Conservation (phyloP, 2,329 filamentous ascomycete genomes). For the Neurospora sp. region DNA sequence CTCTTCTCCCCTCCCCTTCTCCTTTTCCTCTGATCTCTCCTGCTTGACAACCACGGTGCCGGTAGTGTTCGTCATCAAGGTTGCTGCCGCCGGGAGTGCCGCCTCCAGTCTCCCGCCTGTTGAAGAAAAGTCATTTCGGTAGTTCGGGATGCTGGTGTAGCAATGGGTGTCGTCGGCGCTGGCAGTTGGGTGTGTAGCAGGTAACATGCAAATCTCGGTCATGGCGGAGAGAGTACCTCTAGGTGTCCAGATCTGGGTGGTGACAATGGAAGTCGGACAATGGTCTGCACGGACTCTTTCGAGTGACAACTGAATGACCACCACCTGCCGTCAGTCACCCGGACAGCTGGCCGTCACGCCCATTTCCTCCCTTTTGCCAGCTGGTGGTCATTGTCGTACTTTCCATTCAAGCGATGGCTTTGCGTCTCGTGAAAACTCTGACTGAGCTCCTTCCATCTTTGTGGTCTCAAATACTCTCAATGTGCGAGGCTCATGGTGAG, state of each 20-base stretch:
- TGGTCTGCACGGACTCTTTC: not conserved
- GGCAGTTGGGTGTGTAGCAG: not conserved
- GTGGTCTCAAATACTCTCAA: not conserved
- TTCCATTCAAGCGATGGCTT: not conserved
- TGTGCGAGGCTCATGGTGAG: not conserved
- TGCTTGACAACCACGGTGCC: not conserved
- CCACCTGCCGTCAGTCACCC: not conserved
- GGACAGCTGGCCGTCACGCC: not conserved
- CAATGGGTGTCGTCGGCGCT: not conserved
- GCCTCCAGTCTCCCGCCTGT: not conserved
- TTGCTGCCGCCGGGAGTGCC: not conserved
- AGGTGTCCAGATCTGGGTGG: not conserved
- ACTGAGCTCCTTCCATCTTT: not conserved
- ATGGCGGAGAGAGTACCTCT: not conserved
- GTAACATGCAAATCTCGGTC: not conserved
- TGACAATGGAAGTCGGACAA: not conserved
- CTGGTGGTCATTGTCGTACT: not conserved
- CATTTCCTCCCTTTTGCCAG: not conserved
- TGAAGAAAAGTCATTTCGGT: not conserved
- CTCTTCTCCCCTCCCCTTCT: not conserved
- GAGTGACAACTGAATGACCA: not conserved
- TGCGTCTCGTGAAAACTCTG: not conserved
- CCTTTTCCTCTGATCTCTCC: not conserved
- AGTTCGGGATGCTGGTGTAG: not conserved
- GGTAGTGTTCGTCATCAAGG: not conserved